Conservation (phyloP, 805 yeast species). For the Wickerhamiella occidentalis region DNA sequence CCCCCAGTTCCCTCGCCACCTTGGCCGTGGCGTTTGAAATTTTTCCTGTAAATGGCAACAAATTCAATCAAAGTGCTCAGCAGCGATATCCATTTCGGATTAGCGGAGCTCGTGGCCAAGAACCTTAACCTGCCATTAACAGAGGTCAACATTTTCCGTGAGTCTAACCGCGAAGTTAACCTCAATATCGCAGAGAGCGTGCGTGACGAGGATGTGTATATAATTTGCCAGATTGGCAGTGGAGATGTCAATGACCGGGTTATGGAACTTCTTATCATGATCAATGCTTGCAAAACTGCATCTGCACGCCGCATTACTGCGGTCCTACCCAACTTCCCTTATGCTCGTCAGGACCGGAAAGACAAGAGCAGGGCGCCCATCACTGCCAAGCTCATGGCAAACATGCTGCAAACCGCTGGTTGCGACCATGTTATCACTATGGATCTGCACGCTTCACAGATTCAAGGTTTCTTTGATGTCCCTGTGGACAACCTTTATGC, state of each 20-base stretch:
- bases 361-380: conserved; percentile 95
- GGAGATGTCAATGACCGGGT: conserved; percentile 77
- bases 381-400: conserved; percentile 88
- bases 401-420: conserved; percentile 84
- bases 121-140: conserved; percentile 52
- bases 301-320: conserved; percentile 91
- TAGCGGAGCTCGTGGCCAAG: conserved; percentile 49
- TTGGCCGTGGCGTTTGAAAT: neutral
- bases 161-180: conserved; percentile 79
- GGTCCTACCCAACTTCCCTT: conserved; percentile 89
- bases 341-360: conserved; percentile 94
- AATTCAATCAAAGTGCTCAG: conserved; percentile 48
- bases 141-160: conserved; percentile 69
- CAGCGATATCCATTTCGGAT: conserved; percentile 76
- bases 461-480: conserved; percentile 89
- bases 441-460: conserved; percentile 96
- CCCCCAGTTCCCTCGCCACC: neutral
- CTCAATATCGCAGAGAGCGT: conserved; percentile 79
- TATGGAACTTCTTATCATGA: conserved; percentile 78
- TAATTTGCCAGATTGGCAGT: conserved; percentile 65
- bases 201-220: conserved; percentile 81
- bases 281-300: conserved; percentile 92
- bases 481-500: conserved; percentile 95
- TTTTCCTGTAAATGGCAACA: conserved; percentile 17
- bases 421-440: conserved; percentile 91